Evolutionary conservation across 768 basidiomycete genomes (phyloP).

Genomic region (Rhizopogon vulgaris): DNA sequence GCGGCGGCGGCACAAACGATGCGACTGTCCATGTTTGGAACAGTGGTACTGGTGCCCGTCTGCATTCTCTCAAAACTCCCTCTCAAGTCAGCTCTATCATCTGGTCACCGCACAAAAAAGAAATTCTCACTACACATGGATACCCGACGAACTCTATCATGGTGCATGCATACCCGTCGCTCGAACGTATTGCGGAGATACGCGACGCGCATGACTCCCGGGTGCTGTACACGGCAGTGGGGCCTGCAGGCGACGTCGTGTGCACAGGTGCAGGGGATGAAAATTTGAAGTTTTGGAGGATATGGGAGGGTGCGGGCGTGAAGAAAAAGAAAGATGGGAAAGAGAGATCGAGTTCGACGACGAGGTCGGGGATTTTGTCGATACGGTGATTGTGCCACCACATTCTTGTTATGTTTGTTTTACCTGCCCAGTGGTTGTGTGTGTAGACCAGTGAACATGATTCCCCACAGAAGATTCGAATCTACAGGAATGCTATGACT

Average conservation of each 20-base stretch:
- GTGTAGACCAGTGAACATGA: not conserved
- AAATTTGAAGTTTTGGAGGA: conserved; percentile 93
- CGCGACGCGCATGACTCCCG: conserved; percentile 91
- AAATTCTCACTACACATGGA: conserved; percentile 89
- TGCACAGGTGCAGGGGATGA: conserved; percentile 93
- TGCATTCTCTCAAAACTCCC: conserved; percentile 81
- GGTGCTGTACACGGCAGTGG: conserved; percentile 78
- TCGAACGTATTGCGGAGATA: conserved; percentile 67
- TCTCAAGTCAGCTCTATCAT: conserved; percentile 90
- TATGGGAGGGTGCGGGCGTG: conserved; percentile 58
- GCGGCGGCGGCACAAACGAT: conserved; percentile 93
- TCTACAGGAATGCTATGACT: too few species aligned
- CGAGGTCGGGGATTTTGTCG: conserved; percentile 27
- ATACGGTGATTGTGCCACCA: conserved; percentile 25
- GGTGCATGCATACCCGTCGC: conserved; percentile 74
- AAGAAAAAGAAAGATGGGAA: conserved; percentile 31
- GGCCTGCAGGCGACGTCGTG: conserved; percentile 87
- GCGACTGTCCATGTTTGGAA: conserved; percentile 90
- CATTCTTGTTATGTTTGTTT: not conserved
- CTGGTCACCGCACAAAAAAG: conserved; percentile 84
- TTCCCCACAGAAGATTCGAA: too few species aligned
- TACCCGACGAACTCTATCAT: conserved; percentile 84
- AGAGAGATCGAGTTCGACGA: conserved; percentile 22
- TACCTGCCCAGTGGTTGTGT: not conserved
- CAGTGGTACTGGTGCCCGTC: conserved; percentile 83